Evolutionary conservation across 805 yeast species (phyloP), one percentile per base, ranked within the genome.

Genomic region (Ogataea angusta): DNA sequence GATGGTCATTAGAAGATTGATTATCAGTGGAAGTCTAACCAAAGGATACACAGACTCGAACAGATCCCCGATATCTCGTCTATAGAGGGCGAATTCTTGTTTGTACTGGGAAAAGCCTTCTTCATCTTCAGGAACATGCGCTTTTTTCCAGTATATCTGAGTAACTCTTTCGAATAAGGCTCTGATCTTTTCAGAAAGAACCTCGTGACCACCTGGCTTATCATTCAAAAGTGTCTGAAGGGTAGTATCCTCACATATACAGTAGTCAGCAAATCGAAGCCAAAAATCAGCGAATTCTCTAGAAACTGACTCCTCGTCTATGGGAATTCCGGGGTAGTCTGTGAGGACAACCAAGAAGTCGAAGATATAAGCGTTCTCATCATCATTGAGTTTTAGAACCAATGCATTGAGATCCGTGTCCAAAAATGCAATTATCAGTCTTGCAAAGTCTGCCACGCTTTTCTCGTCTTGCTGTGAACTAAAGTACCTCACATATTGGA

Each of bases 51-150:
- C 62, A 0, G 78, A 68, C 40, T 88, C 93, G 48, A 86, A 76
- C 27, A 90, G 69, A 51, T 93, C 98, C 1, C 82, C 75, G 8
- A 84, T 82, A 46, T 84, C 91, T 23, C 76, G 65, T 51, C 97
- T 72, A 60, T 78, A 91, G 18, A 78, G 72, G 16, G 63, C 62
- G 53, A 89, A 86, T 48, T 83, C 95, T 15, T 72, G 70, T 42
- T 66, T 59, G 18, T 56, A 56, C 8, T 64, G 62, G 17, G 52
- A 53, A n/a, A 62, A 52, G 2, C 59, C 58, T 6, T 54, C 52
- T 5, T 59, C 55, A 26, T 67, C 68, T 13, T 67, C 62, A 14
- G 66, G 68, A 17, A 73, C 56, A 35, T 76, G 82, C 3, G 79
- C 68, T 51, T 88, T 87, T 3, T 69, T 66, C 82, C 93, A 82